A percentile compares a stretch with the other conserved stretches of the same genome.
phyloP scores from a whole-genome alignment of 208 protist species.

The Acanthamoeba royreba region DNA sequence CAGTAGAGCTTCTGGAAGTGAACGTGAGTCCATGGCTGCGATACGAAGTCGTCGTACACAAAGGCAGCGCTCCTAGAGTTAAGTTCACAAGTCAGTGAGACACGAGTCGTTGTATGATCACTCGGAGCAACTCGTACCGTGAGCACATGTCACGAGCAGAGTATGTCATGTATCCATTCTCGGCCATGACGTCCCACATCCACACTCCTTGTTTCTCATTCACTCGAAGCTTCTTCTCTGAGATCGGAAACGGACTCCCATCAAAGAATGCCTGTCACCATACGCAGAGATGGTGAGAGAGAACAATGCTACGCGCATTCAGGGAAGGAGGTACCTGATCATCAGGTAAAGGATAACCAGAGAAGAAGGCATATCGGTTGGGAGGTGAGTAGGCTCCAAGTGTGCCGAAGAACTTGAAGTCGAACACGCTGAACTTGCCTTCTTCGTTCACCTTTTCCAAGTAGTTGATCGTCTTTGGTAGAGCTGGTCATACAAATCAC shows the following conservation, averaged over 20 bases:
- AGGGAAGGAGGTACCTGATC: neutral
- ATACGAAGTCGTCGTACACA: neutral
- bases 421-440: neutral
- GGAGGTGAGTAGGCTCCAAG: neutral
- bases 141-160: neutral
- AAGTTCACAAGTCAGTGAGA: neutral
- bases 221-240: neutral
- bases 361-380: constrained; percentile 2
- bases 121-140: neutral
- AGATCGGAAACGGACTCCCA: neutral
- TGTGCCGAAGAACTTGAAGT: neutral
- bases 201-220: neutral
- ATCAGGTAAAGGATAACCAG: neutral
- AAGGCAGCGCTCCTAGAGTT: neutral
- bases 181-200: neutral
- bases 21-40: neutral
- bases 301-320: no score
- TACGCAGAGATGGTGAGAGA: neutral
- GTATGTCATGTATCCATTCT: neutral
- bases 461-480: neutral
- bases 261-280: neutral
- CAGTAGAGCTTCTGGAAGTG: constrained; percentile 4
- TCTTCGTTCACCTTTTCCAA: neutral
- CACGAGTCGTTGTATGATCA: neutral
- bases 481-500: neutral